A percentile compares a stretch with the other conserved stretches of the same genome.
phyloP scores from a whole-genome alignment of 306 rosid species.

The Vigna angularis region DNA sequence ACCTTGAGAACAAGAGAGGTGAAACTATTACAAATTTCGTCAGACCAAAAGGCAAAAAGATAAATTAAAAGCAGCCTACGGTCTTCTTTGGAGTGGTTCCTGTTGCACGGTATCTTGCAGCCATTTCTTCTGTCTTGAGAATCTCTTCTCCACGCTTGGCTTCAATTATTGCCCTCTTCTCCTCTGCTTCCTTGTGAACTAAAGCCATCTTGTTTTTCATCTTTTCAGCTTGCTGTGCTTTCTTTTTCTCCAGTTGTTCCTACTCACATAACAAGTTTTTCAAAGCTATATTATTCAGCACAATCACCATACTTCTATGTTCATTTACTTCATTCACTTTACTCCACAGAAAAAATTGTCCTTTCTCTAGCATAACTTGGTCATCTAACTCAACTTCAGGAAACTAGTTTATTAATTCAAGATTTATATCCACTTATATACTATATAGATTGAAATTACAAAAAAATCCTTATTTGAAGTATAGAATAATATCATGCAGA shows the following conservation, averaged over 20 bases:
- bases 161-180: slow-evolving; percentile 72
- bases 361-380: too few relatives aligned
- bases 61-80: slow-evolving; percentile 63
- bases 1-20: slow-evolving; percentile 23
- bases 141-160: slow-evolving; percentile 69
- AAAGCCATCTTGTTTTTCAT: slow-evolving; percentile 68
- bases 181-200: slow-evolving; percentile 86
- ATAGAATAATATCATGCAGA: too few relatives aligned
- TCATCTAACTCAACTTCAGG: too few relatives aligned
- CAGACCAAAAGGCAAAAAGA: not conserved
- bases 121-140: slow-evolving; percentile 74
- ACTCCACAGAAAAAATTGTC: too few relatives aligned
- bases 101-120: slow-evolving; percentile 78
- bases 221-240: slow-evolving; percentile 68
- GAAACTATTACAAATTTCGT: slow-evolving; percentile 34
- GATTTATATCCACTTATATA: too few relatives aligned
- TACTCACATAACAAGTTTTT: slow-evolving; percentile 33
- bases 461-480: too few relatives aligned
- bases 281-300: slow-evolving; percentile 9
- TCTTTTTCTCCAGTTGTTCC: slow-evolving; percentile 88
- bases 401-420: too few relatives aligned
- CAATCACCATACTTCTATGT: not conserved
- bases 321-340: not conserved
- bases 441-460: too few relatives aligned
- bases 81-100: slow-evolving; percentile 69